phyloP scores from a whole-genome alignment of 2,329 filamentous ascomycete species.

The Thelonectria discophora region DNA sequence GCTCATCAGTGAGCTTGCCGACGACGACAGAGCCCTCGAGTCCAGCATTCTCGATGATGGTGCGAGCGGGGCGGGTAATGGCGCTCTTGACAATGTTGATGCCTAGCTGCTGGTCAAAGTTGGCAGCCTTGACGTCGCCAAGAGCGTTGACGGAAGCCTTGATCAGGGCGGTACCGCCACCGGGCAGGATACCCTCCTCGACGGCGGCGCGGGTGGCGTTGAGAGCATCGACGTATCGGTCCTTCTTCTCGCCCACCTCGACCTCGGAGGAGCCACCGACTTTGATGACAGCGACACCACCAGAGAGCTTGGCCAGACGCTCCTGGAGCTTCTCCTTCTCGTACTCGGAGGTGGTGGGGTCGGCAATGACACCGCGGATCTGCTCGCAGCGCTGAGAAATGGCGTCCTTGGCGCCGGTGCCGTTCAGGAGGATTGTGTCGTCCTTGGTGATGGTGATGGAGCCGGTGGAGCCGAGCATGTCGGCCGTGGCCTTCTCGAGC shows the following conservation, averaged over 20 bases:
- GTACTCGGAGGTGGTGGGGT: constrained; percentile 95
- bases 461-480: constrained; percentile 96
- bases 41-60: constrained; percentile 97
- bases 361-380: constrained; percentile 95
- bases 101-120: constrained; percentile 99
- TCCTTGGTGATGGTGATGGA: constrained; percentile 99
- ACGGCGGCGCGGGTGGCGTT: constrained; percentile 98
- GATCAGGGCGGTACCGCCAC: constrained; percentile 96
- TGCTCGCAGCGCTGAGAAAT: constrained; percentile 98
- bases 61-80: constrained; percentile 93
- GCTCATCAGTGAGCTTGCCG: constrained; percentile 97
- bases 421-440: constrained; percentile 98
- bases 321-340: constrained; percentile 99
- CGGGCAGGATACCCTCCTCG: constrained; percentile 98
- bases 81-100: constrained; percentile 97
- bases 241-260: constrained; percentile 99
- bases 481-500: constrained; percentile 95
- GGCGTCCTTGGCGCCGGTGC: constrained; percentile 91
- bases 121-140: constrained; percentile 81
- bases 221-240: constrained; percentile 96
- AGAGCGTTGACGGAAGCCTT: constrained; percentile 95
- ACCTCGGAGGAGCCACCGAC: constrained; percentile 97
- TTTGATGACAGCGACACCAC: constrained; percentile 99
- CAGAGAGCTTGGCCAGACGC: constrained; percentile 98
- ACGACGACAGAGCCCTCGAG: constrained; percentile 95